phyloP scores from a whole-genome alignment of 306 rosid genomes.

The Amphicarpaea edgeworthii region DNA sequence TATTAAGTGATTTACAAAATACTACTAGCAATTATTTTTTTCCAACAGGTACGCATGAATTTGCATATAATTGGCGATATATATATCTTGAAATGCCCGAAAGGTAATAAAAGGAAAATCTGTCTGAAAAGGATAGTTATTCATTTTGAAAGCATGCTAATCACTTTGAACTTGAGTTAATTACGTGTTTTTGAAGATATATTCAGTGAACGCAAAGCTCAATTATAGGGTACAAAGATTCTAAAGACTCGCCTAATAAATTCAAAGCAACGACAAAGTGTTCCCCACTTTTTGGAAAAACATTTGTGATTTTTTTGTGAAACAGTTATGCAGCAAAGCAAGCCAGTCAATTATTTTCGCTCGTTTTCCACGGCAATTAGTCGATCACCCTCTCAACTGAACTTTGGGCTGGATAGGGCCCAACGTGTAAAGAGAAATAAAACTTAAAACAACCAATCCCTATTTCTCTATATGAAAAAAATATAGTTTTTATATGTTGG shows the following conservation, averaged over 20 bases:
- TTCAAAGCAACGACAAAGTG: conserved; percentile 21
- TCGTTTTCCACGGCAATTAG: conserved; percentile 2
- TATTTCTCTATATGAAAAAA: no score
- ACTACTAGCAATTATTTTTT: no score
- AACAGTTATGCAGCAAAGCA: background rate
- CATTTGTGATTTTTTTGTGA: no score
- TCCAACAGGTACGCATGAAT: background rate
- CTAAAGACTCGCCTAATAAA: conserved; percentile 30
- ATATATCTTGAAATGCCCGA: background rate
- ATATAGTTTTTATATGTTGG: no score
- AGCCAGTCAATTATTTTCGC: background rate
- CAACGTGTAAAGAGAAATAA: background rate
- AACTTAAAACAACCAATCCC: no score
- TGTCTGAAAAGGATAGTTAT: background rate
- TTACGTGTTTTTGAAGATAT: conserved; percentile 9
- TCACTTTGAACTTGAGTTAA: background rate
- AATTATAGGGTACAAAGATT: conserved; percentile 26
- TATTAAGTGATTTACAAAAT: no score
- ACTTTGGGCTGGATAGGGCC: conserved; percentile 3
- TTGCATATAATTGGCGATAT: background rate
- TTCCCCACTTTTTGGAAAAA: conserved; percentile 29
- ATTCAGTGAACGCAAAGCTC: conserved; percentile 22
- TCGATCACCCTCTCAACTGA: background rate
- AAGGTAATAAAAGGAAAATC: background rate
- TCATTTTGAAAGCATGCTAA: background rate